These are phyloP conservation scores for Microcyclospora pomicola DNA, from an alignment of 2,329 filamentous ascomycete genomes.

Conservation along the genomic window DNA sequence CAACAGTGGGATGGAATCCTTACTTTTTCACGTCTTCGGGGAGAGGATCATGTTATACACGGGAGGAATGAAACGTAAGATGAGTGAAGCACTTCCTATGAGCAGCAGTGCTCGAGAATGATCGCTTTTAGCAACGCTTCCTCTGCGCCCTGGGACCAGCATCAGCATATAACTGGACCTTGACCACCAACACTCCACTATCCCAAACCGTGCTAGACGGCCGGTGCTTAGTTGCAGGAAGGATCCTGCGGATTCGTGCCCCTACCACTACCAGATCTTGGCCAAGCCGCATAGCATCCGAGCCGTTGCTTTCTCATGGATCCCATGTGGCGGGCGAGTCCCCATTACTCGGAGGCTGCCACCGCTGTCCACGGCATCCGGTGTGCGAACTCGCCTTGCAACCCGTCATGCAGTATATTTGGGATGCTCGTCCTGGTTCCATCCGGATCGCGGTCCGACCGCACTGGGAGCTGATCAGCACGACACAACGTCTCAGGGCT, in stretches of 20 bases:
- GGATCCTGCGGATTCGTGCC: slow-evolving; percentile 5
- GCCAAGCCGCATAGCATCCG: slow-evolving; percentile 7
- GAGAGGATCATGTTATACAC: slow-evolving; percentile 10
- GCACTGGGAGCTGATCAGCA: too few relatives aligned
- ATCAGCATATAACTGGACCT: slow-evolving; percentile 14
- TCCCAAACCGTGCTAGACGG: slow-evolving; percentile 10
- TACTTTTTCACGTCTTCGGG: slow-evolving; percentile 3
- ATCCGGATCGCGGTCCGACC: too few relatives aligned
- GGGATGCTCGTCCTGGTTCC: too few relatives aligned
- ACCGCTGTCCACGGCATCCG: too few relatives aligned
- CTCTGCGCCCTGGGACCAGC: slow-evolving; percentile 13
- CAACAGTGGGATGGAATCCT: slow-evolving; percentile 1
- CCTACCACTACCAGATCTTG: slow-evolving; percentile 8
- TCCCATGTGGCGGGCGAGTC: too few relatives aligned
- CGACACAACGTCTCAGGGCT: too few relatives aligned
- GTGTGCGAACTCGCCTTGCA: too few relatives aligned
- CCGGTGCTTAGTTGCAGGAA: slow-evolving; percentile 11
- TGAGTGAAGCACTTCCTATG: slow-evolving; percentile 10
- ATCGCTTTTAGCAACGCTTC: slow-evolving; percentile 11
- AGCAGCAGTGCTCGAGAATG: slow-evolving; percentile 9
- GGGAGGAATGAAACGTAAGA: slow-evolving; percentile 3
- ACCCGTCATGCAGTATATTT: too few relatives aligned
- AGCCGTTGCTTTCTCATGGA: background rate
- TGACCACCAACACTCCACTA: slow-evolving; percentile 13
- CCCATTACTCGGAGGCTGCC: too few relatives aligned